Evolutionary conservation across 345 rosid genomes (phyloP).

Genomic region (Gossypium bickii): DNA sequence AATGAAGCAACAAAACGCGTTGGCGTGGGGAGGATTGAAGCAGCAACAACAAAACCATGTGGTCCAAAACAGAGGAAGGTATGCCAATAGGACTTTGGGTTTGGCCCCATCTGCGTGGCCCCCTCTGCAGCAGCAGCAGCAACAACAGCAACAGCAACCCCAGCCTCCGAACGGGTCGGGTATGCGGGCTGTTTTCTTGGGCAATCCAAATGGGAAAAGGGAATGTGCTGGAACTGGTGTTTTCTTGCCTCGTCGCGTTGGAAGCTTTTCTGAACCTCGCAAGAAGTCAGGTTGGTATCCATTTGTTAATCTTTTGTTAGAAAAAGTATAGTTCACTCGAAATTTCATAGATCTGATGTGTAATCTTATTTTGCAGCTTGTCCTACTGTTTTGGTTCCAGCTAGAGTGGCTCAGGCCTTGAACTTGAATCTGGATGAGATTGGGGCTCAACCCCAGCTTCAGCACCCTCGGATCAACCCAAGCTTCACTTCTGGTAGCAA

Average conservation of each 20-base stretch:
- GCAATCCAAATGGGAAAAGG: slow-evolving; percentile 39
- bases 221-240: slow-evolving; percentile 85
- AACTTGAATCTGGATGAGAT: slow-evolving; percentile 49
- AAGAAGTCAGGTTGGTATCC: slow-evolving; percentile 51
- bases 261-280: slow-evolving; percentile 31
- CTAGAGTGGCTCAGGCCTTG: slow-evolving; percentile 67
- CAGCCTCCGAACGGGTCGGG: slow-evolving; percentile 34
- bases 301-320: neutral
- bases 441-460: slow-evolving; percentile 28
- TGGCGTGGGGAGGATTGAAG: slow-evolving; percentile 28
- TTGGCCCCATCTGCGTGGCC: slow-evolving; percentile 66
- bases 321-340: too few species aligned
- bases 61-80: slow-evolving; percentile 23
- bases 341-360: neutral
- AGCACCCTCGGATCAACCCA: slow-evolving; percentile 28
- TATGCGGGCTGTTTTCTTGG: slow-evolving; percentile 59
- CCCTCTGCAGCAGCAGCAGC: slow-evolving; percentile 39
- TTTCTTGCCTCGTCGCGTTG: slow-evolving; percentile 66
- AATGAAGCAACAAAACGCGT: slow-evolving; percentile 30
- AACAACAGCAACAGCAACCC: slow-evolving; percentile 26
- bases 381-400: slow-evolving; percentile 65
- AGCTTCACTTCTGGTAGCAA: slow-evolving; percentile 9
- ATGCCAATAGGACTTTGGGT: slow-evolving; percentile 22
- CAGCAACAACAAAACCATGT: slow-evolving; percentile 18
- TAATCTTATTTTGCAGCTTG: slow-evolving; percentile 21